Evolutionary conservation across 257 asterid species (phyloP).

Genomic region (Phtheirospermum japonicum): DNA sequence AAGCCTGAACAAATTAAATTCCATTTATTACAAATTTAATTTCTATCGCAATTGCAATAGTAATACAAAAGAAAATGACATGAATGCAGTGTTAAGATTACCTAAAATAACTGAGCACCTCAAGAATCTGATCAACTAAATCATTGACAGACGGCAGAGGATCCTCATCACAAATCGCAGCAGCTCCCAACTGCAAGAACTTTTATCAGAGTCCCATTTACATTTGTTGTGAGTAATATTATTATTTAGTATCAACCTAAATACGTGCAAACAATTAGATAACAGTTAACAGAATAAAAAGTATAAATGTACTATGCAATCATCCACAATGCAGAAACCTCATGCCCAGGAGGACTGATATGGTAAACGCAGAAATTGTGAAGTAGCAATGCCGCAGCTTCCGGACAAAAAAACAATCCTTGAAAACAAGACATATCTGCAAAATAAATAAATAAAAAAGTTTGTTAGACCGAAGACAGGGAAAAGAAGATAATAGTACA

Average conservation of each 20-base stretch:
- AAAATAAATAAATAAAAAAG: constrained; percentile 12
- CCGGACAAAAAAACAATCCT: constrained; percentile 68
- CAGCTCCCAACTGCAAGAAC: constrained; percentile 98
- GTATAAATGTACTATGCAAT: constrained; percentile 6
- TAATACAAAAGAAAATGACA: background rate
- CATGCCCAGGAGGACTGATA: constrained; percentile 72
- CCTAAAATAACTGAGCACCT: constrained; percentile 89
- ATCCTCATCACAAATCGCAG: constrained; percentile 55
- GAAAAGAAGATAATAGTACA: constrained; percentile 6
- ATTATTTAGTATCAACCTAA: constrained; percentile 21
- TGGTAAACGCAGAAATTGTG: constrained; percentile 70
- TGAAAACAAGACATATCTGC: constrained; percentile 92
- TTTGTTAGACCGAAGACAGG: constrained; percentile 3
- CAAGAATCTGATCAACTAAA: constrained; percentile 82
- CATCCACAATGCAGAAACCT: constrained; percentile 42
- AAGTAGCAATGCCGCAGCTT: constrained; percentile 61
- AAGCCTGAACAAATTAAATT: constrained; percentile 53
- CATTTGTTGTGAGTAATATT: constrained; percentile 43
- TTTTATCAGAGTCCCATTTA: constrained; percentile 63
- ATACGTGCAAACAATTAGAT: background rate
- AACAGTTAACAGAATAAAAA: background rate
- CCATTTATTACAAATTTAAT: constrained; percentile 26
- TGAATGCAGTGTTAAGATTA: constrained; percentile 31
- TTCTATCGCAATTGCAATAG: background rate
- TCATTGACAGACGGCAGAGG: constrained; percentile 68